Conservation (phyloP, 768 basidiomycete genomes). For the Crassisporium funariophilum region DNA sequence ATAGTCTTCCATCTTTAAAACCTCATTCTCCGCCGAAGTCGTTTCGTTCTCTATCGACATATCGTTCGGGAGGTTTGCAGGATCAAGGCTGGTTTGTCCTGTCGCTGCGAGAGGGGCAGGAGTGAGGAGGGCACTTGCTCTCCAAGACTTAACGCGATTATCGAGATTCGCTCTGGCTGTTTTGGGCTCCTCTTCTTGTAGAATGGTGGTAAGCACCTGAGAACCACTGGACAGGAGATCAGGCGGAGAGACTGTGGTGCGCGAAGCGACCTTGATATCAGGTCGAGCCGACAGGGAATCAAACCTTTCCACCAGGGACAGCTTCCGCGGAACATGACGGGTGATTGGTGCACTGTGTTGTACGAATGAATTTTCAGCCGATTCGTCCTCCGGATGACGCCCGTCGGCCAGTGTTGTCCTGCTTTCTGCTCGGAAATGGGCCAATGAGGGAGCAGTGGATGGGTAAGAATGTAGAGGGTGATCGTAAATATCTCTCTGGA, state of each 20-base stretch:
- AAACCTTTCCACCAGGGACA: conserved; percentile 69
- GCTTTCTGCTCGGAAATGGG: conserved; percentile 59
- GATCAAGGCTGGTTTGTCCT: conserved; percentile 53
- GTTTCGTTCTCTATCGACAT: conserved; percentile 33
- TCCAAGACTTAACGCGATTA: conserved; percentile 65
- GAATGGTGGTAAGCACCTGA: conserved; percentile 58
- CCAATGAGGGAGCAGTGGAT: conserved; percentile 43
- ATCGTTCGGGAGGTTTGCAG: conserved; percentile 51
- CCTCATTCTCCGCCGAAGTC: conserved; percentile 29
- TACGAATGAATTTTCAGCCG: conserved; percentile 31
- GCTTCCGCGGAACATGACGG: conserved; percentile 63
- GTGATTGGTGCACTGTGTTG: conserved; percentile 32
- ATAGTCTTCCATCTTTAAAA: conserved; percentile 65
- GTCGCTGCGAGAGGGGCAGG: conserved; percentile 49
- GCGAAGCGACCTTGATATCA: conserved; percentile 29
- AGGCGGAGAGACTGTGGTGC: conserved; percentile 29
- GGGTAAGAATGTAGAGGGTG: conserved; percentile 35
- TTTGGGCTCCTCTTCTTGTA: conserved; percentile 61
- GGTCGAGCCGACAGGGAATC: conserved; percentile 45
- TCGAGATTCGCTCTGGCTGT: conserved; percentile 55
- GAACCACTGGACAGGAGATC: conserved; percentile 25
- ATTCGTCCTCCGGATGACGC: conserved; percentile 39
- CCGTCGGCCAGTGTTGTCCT: conserved; percentile 46
- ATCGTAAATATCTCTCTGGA: conserved; percentile 45
- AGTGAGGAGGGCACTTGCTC: conserved; percentile 54